Evolutionary conservation across 139 green algal species (phyloP), one percentile per base, ranked within the genome.

Genomic region (Volvox africanus): DNA sequence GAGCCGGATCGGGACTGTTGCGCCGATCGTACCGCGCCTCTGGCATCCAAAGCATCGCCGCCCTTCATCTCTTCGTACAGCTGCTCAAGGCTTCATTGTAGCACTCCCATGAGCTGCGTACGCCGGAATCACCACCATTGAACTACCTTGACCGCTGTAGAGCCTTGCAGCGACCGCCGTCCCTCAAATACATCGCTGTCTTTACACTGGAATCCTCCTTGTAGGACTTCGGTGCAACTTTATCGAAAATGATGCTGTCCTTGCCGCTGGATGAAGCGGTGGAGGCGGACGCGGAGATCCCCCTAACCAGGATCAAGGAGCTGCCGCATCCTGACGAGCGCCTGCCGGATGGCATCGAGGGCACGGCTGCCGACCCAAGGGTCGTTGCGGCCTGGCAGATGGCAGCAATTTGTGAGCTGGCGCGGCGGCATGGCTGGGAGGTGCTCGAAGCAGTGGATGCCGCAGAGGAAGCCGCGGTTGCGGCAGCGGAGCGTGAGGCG

Each of bases 401-500:
- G 85, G 69, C 69, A 11, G 85, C 69, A n/a, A 80, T 89, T 24
- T 30, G 20, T 11, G 85, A 89, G 85, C 85, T 89, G 85, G 85
- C 85, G 37, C 69, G 69, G 85, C 37, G 85, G 69, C 69, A 82
- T 50, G 69, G 69, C 37, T 89, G 69, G 69, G 85, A 82, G 85
- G 35, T 82, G 67, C 28, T 89, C 26, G 37, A 71, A 28, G 44
- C 16, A 30, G 85, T 19, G 85, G 85, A 89, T 24, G 85, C 85
- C 36, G 44, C 17, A 50, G 69, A 82, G 85, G 69, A 82, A 68
- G 69, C 2, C 67, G 84, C 67, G 65, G 68, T 37, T 35, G 36
- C 18, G 35, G 84, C n/a, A 68, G 67, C 33, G 22, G 9, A 50
- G 36, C 35, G 68, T 14, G 36, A 88, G 67, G 69, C 20, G 69